Base-by-base conservation (phyloP, 257 asterid genomes). In the Solanum sparsipilum region DNA sequence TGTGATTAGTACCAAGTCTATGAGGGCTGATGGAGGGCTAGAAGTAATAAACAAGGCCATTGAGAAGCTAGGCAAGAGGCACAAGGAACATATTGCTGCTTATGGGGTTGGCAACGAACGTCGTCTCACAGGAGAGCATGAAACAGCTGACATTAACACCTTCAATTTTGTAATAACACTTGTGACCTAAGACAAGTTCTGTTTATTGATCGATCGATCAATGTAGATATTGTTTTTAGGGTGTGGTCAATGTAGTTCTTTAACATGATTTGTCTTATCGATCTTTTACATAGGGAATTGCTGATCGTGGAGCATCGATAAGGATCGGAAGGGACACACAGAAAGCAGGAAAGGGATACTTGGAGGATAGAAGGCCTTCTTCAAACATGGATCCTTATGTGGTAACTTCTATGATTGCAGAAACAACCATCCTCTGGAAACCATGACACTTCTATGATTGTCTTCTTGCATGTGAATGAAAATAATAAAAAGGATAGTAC, bases 331-430 rank as follows among this genome's bases (percentile, higher is more conserved):
- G 99, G 4, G 98, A 96, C 41, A 96, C 98, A 0, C 98, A 96
- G 93, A 95, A 88, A 83, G 97, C 93, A 23, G 98, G 99, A 39
- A 96, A 96, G 87, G 99, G 99, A 2, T 96, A 95, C 94, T 95
- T 96, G 32, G 99, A 96, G 92, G 98, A 96, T 88, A 88, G 98
- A 86, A 92, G 99, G 92, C 99, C 99, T 2, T 94, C 98, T 70
- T 96, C 99, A 0, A 96, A 95, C 90, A 96, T 96, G 99, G 99
- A 96, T 88, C 99, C 98, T 0, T 96, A 95, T n/a, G 58, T 91
- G 3, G 98, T 96, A 56, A 96, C 99, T 38, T 90, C 96, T 23
- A 95, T 96, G 99, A 95, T 95, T 84, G 98, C 98, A 9, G 96
- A 96, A 95, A 96, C 98, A 60, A 96, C 99, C 74, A 87, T 96